Evolutionary conservation across 306 rosid genomes (phyloP).

Genomic region (Carpinus fangiana): DNA sequence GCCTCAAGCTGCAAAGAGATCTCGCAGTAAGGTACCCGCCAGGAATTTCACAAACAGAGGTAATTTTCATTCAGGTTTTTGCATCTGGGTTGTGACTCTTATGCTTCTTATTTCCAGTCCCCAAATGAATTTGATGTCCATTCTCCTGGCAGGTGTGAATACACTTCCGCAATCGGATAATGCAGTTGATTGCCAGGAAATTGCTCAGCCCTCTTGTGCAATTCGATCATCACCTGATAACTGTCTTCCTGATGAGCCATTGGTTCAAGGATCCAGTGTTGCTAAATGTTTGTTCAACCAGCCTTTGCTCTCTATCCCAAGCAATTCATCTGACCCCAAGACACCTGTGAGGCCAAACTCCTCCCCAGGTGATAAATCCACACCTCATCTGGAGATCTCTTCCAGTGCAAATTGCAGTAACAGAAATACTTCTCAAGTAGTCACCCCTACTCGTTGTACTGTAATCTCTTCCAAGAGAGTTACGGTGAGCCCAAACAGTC

Average conservation of each 20-base stretch:
- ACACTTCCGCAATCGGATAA: conserved; percentile 31
- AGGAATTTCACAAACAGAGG: conserved; percentile 42
- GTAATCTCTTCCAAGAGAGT: conserved; percentile 82
- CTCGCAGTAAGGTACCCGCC: conserved; percentile 37
- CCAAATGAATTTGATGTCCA: neutral
- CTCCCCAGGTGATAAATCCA: conserved; percentile 44
- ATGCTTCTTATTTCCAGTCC: neutral
- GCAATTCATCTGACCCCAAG: conserved; percentile 49
- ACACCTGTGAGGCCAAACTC: conserved; percentile 63
- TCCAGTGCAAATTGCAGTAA: conserved; percentile 39
- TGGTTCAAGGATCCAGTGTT: conserved; percentile 57
- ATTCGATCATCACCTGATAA: conserved; percentile 41
- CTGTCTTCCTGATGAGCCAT: conserved; percentile 30
- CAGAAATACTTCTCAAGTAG: conserved; percentile 37
- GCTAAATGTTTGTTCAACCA: conserved; percentile 75
- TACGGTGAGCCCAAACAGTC: conserved; percentile 64
- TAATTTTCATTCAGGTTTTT: conserved; percentile 17
- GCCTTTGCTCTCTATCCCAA: conserved; percentile 40
- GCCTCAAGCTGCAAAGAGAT: conserved; percentile 56
- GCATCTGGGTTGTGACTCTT: conserved; percentile 13
- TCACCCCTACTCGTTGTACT: conserved; percentile 53
- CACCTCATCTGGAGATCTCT: conserved; percentile 57
- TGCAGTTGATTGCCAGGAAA: conserved; percentile 35
- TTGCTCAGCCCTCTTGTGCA: conserved; percentile 34
- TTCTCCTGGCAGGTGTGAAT: conserved; percentile 37